Base-by-base conservation (phyloP, 805 yeast genomes). In the Schizosaccharomyces pombe region DNA sequence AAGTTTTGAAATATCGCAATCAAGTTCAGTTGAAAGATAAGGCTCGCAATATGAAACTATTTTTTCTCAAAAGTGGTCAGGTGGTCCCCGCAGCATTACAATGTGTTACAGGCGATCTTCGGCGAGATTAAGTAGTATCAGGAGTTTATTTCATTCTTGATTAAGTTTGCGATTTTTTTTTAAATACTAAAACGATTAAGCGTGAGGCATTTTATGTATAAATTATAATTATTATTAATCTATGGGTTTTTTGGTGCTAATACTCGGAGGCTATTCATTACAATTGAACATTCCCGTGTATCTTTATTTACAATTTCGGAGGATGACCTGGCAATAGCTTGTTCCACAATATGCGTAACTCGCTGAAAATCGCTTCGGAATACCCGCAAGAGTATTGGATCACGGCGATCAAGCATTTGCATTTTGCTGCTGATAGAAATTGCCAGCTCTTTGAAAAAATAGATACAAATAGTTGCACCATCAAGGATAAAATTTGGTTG, bases 1-100 rank as follows among this genome's bases (percentile, higher is more conserved):
- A 91, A 64, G 76, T 79, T 0, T 72, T 91, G 60, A 89, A 85
- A 66, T 83, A 85, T 64, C 72, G 98, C 63, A 80, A 82, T 3
- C 94, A 86, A 62, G 85, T 89, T 16, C 98, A 91, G 64, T 72
- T 91, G 56, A 91, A 91, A 65, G 98, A 91, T 64, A 91, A 91
- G 64, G 97, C 97, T 0, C 75, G 98, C 59, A 91, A 91, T 64
- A 82, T 95, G 85, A 91, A 91, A 64, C 75, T 87, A 76, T 79
- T 80, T 59, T 85, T 81, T 64, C 68, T 86, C 56, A 83, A 85
- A 62, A 75, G 79, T 54, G 83, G 82, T 1, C 66, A 78, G 37
- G 81, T 82, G 8, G 76, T 89, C 2, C 98, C 98, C 0, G 78
- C 74, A 2, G 87, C 85, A 62, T 68, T 91, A 31, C 57, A 71